Evolutionary conservation across 75 land plant genomes (phyloP).

Genomic region (Picea glauca): DNA sequence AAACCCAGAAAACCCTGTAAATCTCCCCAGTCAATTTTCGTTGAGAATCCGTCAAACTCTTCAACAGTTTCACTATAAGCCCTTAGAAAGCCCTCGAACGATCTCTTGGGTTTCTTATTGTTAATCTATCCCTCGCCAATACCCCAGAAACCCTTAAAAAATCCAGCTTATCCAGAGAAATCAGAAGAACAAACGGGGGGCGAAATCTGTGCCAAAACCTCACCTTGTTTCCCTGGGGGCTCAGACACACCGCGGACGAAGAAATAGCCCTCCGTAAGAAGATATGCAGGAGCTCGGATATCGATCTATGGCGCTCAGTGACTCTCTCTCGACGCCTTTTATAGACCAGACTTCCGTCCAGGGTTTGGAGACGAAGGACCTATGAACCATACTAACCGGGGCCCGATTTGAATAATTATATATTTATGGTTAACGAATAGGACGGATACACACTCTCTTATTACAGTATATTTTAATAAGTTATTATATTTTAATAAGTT

Average conservation of each 20-base stretch:
- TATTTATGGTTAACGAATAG: not conserved
- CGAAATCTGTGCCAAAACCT: slow-evolving; percentile 6
- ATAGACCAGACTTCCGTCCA: not conserved
- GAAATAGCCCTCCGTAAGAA: not conserved
- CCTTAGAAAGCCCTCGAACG: not conserved
- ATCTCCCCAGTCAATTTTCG: not conserved
- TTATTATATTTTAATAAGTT: not conserved
- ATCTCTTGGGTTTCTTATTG: not conserved
- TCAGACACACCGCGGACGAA: not conserved
- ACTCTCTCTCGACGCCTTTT: not conserved
- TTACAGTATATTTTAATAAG: not conserved
- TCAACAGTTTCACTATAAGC: not conserved
- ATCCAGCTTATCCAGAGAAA: not conserved
- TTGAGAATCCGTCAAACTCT: not conserved
- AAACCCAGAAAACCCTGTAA: not conserved
- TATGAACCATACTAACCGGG: not conserved
- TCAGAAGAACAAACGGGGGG: not conserved
- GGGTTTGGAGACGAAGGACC: slow-evolving; percentile 9
- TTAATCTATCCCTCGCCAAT: too few species aligned
- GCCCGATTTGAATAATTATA: not conserved
- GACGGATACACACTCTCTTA: not conserved
- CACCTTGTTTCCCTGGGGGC: not conserved
- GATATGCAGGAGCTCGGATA: not conserved
- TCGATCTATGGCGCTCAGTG: not conserved
- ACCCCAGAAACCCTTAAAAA: not conserved